These are phyloP conservation scores for Neonectria hederae DNA, from an alignment of 2,329 filamentous ascomycete genomes.

Conservation along the genomic window DNA sequence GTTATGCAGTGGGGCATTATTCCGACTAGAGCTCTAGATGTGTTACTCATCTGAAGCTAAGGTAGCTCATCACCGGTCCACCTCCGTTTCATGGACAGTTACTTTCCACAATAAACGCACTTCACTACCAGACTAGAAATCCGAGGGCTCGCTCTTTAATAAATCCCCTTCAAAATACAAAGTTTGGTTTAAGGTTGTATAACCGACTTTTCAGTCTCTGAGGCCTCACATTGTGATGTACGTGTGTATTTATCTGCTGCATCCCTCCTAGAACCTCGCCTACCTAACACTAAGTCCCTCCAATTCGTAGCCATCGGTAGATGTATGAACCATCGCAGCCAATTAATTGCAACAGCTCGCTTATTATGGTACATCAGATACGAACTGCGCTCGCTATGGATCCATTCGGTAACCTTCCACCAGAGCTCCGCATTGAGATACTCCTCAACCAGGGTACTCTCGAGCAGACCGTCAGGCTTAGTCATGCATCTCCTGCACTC, in stretches of 20 bases:
- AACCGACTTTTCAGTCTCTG: background rate
- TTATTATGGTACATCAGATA: background rate
- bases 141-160: background rate
- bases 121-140: background rate
- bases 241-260: background rate
- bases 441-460: background rate
- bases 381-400: background rate
- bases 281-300: background rate
- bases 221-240: background rate
- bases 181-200: background rate
- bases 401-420: background rate
- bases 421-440: background rate
- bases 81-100: background rate
- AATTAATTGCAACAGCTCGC: background rate
- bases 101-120: background rate
- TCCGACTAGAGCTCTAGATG: background rate
- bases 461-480: conserved; percentile 4
- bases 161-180: background rate
- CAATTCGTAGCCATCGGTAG: background rate
- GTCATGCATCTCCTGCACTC: conserved; percentile 13
- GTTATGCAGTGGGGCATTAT: background rate
- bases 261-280: background rate
- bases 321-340: background rate
- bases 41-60: background rate
- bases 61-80: background rate